Evolutionary conservation across 805 yeast genomes (phyloP).

Genomic region (Saccharomycopsis babjevae): DNA sequence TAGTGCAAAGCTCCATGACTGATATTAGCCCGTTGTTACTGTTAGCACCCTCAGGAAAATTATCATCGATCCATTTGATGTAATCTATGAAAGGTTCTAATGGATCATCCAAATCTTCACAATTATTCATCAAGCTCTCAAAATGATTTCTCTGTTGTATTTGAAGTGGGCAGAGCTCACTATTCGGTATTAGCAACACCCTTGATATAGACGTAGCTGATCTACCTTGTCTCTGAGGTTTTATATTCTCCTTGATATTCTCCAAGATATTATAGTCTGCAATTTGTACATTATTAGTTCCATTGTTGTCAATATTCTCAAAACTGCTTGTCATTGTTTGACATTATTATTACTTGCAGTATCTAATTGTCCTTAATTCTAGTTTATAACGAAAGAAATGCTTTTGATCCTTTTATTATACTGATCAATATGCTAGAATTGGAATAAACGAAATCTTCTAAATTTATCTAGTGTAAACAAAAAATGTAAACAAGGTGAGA

Average conservation of each 20-base stretch:
- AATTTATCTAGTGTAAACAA: neutral
- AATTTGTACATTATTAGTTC: neutral
- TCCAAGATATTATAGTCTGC: conserved; percentile 38
- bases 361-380: neutral
- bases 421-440: too few species aligned
- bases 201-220: conserved; percentile 49
- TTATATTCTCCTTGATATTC: conserved; percentile 66
- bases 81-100: conserved; percentile 66
- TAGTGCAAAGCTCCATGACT: conserved; percentile 62
- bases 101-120: conserved; percentile 75
- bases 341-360: neutral
- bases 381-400: neutral
- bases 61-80: conserved; percentile 58
- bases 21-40: conserved; percentile 55
- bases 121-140: conserved; percentile 39
- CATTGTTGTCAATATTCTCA: neutral
- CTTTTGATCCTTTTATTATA: too few species aligned
- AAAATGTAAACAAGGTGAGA: neutral
- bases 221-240: conserved; percentile 57
- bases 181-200: conserved; percentile 27
- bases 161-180: conserved; percentile 23
- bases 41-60: conserved; percentile 50
- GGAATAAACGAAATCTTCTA: neutral
- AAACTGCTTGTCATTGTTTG: neutral
- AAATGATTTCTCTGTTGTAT: conserved; percentile 32